These are phyloP conservation scores for Fonsecaea monophora DNA, from an alignment of 2,329 filamentous ascomycete genomes.

Conservation along the genomic window DNA sequence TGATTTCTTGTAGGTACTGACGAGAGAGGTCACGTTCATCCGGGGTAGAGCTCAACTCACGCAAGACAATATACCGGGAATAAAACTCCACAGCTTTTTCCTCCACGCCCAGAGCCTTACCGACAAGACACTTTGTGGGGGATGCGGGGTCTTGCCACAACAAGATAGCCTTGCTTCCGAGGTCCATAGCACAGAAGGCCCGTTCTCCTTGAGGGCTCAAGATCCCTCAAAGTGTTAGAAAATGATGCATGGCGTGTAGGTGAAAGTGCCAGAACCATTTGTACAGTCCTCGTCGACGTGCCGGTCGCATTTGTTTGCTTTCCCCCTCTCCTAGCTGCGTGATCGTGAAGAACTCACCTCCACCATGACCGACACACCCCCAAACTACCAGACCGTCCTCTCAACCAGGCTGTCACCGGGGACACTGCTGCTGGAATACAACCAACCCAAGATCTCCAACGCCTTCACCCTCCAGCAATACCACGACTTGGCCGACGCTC, in stretches of 20 bases:
- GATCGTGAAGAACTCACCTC: not conserved
- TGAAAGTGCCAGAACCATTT: not conserved
- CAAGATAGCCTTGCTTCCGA: constrained; percentile 9
- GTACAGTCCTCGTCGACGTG: not conserved
- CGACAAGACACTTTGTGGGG: not conserved
- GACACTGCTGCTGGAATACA: not conserved
- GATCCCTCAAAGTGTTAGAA: not conserved
- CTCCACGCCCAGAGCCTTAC: not conserved
- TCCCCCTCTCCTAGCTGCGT: not conserved
- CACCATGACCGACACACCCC: not conserved
- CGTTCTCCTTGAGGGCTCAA: not conserved
- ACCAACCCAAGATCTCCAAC: constrained; percentile 4
- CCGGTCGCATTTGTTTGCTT: not conserved
- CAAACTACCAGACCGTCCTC: not conserved
- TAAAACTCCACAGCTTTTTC: not conserved
- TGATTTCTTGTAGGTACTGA: not conserved
- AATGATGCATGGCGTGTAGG: not conserved
- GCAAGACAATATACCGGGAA: not conserved
- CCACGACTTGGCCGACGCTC: constrained; percentile 1
- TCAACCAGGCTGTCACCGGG: not conserved
- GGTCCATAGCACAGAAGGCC: not conserved
- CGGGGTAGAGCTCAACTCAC: not conserved
- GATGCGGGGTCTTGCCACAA: not conserved
- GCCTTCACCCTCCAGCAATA: constrained; percentile 1
- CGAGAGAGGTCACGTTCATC: not conserved